Evolutionary conservation across 805 yeast species (phyloP).

Genomic region (Kodamaea restingae): DNA sequence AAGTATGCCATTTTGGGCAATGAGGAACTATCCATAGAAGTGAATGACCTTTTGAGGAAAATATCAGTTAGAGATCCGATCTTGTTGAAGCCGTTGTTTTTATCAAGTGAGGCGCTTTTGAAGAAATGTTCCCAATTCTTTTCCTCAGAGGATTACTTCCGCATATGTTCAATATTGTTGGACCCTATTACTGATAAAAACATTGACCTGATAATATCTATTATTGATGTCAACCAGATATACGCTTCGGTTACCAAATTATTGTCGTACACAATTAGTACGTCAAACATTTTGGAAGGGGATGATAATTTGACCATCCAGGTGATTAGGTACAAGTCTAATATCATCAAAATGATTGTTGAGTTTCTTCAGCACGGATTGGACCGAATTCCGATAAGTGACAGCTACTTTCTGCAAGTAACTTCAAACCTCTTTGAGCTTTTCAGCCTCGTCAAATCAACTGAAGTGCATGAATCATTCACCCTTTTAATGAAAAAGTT

Average conservation of each 20-base stretch:
- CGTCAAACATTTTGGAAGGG: constrained; percentile 27
- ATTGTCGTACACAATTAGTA: constrained; percentile 28
- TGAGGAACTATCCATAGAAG: constrained; percentile 28
- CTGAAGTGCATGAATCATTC: constrained; percentile 22
- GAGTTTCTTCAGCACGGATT: constrained; percentile 24
- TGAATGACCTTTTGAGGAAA: constrained; percentile 19
- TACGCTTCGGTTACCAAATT: constrained; percentile 26
- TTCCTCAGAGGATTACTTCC: constrained; percentile 30
- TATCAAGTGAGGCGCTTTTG: constrained; percentile 22
- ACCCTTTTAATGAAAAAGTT: constrained; percentile 24
- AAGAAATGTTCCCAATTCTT: constrained; percentile 25
- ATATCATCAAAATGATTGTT: constrained; percentile 25
- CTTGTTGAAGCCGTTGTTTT: constrained; percentile 30
- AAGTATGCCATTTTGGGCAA: constrained; percentile 35
- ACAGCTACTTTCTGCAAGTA: constrained; percentile 25
- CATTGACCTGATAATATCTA: constrained; percentile 20
- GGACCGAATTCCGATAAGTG: constrained; percentile 32
- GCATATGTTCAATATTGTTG: constrained; percentile 26
- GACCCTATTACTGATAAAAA: constrained; percentile 19
- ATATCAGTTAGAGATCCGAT: constrained; percentile 30
- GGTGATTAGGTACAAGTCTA: constrained; percentile 30
- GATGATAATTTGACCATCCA: constrained; percentile 34
- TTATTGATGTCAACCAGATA: constrained; percentile 24
- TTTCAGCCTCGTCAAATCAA: constrained; percentile 29
- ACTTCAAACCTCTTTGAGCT: constrained; percentile 27